phyloP scores from a whole-genome alignment of 371 early-diverging fungal genomes.

The Mucor ambiguus region DNA sequence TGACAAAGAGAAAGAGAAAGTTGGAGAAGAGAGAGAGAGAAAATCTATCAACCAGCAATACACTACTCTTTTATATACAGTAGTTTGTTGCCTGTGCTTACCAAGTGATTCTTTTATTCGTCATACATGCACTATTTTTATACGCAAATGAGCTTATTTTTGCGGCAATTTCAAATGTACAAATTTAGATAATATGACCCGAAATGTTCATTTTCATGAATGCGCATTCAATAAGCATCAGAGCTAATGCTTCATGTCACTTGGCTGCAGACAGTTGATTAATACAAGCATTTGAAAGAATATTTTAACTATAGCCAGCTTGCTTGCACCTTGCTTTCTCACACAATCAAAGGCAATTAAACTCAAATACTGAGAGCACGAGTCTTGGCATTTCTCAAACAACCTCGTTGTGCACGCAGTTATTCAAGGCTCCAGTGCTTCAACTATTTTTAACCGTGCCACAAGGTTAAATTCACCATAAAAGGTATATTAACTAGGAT shows the following conservation, averaged over 20 bases:
- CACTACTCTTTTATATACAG: neutral
- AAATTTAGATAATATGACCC: neutral
- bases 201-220: neutral
- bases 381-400: neutral
- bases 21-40: slow-evolving; percentile 6
- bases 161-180: neutral
- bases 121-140: neutral
- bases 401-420: too few species aligned
- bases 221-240: neutral
- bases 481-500: too few species aligned
- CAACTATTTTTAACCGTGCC: too few species aligned
- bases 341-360: neutral
- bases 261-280: neutral
- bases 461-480: too few species aligned
- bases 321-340: neutral
- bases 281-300: neutral
- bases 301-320: neutral
- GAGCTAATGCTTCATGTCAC: too few species aligned
- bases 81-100: neutral
- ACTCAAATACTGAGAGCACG: neutral
- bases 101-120: neutral
- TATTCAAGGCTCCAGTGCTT: too few species aligned
- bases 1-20: slow-evolving; percentile 16
- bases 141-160: neutral
- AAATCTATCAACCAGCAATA: neutral